A percentile compares a stretch with the other conserved stretches of the same genome.
These are phyloP conservation scores for Alopecurus myosuroides DNA, from an alignment of 176 grass and related monocot species.

Conservation along the genomic window DNA sequence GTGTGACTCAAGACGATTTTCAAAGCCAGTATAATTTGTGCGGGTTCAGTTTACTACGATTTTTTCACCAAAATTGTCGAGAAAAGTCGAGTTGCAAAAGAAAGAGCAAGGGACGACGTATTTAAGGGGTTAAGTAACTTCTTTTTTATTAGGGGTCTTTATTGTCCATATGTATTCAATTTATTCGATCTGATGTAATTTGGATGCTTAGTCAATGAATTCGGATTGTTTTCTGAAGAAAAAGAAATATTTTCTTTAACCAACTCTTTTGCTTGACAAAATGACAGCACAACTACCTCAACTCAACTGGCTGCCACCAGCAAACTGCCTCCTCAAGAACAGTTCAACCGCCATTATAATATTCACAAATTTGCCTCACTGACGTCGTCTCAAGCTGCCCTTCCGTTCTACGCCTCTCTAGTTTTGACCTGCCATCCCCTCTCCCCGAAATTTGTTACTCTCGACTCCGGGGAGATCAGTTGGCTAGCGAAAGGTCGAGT, in stretches of 20 bases:
- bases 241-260: conserved; percentile 7
- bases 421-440: conserved; percentile 15
- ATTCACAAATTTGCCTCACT: conserved; percentile 20
- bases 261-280: conserved; percentile 5
- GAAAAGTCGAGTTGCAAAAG: too few species aligned
- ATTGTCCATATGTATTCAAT: too few species aligned
- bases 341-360: conserved; percentile 41
- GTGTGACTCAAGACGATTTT: too few species aligned
- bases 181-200: too few species aligned
- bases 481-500: not conserved
- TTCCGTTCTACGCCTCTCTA: conserved; percentile 24
- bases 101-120: too few species aligned
- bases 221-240: too few species aligned
- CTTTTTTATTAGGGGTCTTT: too few species aligned
- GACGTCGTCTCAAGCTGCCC: not conserved
- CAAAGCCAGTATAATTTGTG: too few species aligned
- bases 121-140: too few species aligned
- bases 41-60: too few species aligned
- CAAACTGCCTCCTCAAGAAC: conserved; percentile 9
- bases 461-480: not conserved
- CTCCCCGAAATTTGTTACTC: conserved; percentile 16
- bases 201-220: too few species aligned
- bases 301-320: not conserved
- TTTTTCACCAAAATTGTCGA: too few species aligned
- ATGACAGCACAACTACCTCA: conserved; percentile 27